Conservation (phyloP, 1,284 basidiomycete species). For the Amylostereum chailletii region DNA sequence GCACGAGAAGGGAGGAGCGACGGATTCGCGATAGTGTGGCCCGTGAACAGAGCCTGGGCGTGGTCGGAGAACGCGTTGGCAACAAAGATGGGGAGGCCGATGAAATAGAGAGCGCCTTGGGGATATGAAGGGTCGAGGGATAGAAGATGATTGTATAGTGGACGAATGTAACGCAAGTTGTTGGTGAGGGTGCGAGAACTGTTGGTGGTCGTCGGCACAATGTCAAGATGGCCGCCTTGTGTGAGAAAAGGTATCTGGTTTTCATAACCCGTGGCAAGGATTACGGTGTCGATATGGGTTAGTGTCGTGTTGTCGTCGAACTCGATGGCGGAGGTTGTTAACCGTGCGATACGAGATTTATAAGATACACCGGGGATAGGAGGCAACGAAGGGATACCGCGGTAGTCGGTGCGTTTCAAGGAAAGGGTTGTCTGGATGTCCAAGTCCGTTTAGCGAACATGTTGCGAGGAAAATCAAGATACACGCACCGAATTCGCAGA, state of each 20-base stretch:
- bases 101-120: conserved; percentile 41
- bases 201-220: conserved; percentile 9
- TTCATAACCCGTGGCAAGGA: conserved; percentile 50
- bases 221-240: conserved; percentile 21
- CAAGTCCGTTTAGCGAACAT: not conserved
- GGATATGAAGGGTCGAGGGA: conserved; percentile 37
- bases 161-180: conserved; percentile 46
- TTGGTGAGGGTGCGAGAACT: conserved; percentile 25
- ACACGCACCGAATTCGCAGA: conserved; percentile 32
- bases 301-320: conserved; percentile 36
- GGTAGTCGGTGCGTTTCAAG: conserved; percentile 17
- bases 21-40: conserved; percentile 35
- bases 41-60: conserved; percentile 39
- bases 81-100: conserved; percentile 38
- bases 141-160: conserved; percentile 44
- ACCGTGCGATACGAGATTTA: conserved; percentile 39
- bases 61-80: conserved; percentile 41
- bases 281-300: conserved; percentile 33
- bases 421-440: conserved; percentile 34
- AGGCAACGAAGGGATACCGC: conserved; percentile 1
- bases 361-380: conserved; percentile 21
- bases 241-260: conserved; percentile 44
- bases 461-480: not conserved
- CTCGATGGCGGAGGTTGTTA: conserved; percentile 32
- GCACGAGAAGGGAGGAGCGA: conserved; percentile 30